phyloP scores from a whole-genome alignment of 345 rosid species.

The Dipteronia dyeriana region DNA sequence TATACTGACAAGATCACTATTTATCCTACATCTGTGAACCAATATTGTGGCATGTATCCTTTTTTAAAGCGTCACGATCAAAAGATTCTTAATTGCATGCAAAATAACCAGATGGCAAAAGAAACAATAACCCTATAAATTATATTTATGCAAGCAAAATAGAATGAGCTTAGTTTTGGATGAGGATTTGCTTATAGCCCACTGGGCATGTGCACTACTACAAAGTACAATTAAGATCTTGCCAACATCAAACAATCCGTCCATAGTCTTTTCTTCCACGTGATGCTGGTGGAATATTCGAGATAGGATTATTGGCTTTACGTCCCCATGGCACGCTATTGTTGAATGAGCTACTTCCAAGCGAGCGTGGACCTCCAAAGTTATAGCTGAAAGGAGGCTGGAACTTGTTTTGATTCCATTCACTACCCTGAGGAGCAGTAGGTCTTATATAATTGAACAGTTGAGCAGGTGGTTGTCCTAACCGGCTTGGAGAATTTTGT shows the following conservation, averaged over 20 bases:
- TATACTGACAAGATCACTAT: no score
- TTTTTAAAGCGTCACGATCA: constrained; percentile 13
- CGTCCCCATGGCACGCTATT: constrained; percentile 87
- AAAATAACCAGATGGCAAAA: constrained; percentile 19
- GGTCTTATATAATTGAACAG: constrained; percentile 60
- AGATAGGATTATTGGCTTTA: constrained; percentile 65
- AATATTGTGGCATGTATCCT: no score
- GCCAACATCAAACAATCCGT: constrained; percentile 68
- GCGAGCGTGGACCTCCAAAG: constrained; percentile 74
- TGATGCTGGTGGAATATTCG: constrained; percentile 74
- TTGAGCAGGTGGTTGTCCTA: constrained; percentile 74
- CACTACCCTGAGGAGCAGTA: constrained; percentile 49
- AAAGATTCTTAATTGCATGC: constrained; percentile 23
- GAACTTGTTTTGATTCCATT: constrained; percentile 66
- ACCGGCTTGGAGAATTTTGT: constrained; percentile 81
- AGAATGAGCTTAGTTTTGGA: constrained; percentile 41
- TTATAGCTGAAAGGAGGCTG: constrained; percentile 63
- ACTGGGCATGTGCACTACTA: constrained; percentile 60
- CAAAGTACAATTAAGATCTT: constrained; percentile 43
- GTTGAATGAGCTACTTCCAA: constrained; percentile 70
- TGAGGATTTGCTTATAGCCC: constrained; percentile 51
- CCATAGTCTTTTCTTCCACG: constrained; percentile 91
- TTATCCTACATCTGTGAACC: no score
- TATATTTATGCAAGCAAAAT: constrained; percentile 52
- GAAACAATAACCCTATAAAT: constrained; percentile 38